These are phyloP conservation scores for Spathaspora sp. DNA, from an alignment of 805 yeast species.

Conservation along the genomic window DNA sequence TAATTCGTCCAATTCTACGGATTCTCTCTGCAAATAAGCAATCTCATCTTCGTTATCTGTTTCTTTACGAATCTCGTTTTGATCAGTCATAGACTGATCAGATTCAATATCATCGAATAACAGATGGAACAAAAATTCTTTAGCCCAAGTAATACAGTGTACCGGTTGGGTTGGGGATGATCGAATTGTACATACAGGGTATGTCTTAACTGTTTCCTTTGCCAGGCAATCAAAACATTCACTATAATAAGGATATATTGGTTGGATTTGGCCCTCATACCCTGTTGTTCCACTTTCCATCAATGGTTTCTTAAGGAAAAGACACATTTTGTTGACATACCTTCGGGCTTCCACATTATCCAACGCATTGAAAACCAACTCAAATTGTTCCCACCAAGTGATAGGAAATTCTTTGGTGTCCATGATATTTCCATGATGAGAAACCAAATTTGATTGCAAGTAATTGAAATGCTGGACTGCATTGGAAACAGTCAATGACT, in stretches of 20 bases:
- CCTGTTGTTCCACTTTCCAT: conserved; percentile 97
- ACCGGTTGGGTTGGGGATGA: conserved; percentile 96
- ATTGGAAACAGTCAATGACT: conserved; percentile 77
- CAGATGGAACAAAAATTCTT: conserved; percentile 80
- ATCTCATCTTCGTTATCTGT: conserved; percentile 64
- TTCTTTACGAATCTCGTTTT: conserved; percentile 33
- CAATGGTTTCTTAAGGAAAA: conserved; percentile 69
- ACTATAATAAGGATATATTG: conserved; percentile 73
- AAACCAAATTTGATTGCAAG: conserved; percentile 54
- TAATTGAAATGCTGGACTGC: conserved; percentile 75
- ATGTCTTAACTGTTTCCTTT: conserved; percentile 84
- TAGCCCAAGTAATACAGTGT: conserved; percentile 97
- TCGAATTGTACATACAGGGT: conserved; percentile 94
- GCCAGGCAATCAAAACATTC: conserved; percentile 94
- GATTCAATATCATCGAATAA: conserved; percentile 56
- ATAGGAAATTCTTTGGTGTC: conserved; percentile 68
- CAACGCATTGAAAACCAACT: conserved; percentile 82
- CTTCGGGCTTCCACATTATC: conserved; percentile 92
- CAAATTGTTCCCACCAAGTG: conserved; percentile 71
- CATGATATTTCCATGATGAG: conserved; percentile 88
- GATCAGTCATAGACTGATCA: conserved; percentile 20
- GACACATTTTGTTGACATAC: conserved; percentile 80
- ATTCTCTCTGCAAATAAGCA: conserved; percentile 60
- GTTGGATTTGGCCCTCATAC: conserved; percentile 89
- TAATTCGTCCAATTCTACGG: conserved; percentile 54